These are phyloP conservation scores for Cadophora sp. DNA, from an alignment of 2,329 filamentous ascomycete species.

Conservation along the genomic window DNA sequence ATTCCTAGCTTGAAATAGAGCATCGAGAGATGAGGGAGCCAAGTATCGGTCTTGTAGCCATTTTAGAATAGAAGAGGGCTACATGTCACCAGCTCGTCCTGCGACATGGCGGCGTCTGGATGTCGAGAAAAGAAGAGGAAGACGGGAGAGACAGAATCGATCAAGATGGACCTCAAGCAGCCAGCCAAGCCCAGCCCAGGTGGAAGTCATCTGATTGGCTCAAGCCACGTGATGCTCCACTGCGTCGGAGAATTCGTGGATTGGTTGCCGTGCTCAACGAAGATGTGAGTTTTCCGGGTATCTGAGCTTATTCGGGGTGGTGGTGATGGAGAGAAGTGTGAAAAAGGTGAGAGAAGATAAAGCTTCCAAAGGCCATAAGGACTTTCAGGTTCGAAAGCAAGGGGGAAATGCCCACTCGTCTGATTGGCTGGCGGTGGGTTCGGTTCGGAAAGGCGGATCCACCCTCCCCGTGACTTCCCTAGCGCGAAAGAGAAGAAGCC, in stretches of 20 bases:
- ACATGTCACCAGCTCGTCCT: conserved; percentile 3
- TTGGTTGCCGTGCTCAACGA: not conserved
- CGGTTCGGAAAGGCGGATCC: conserved; percentile 1
- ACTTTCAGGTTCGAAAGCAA: not conserved
- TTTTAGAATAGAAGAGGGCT: conserved; percentile 8
- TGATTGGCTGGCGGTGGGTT: conserved; percentile 7
- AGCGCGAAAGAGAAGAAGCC: conserved; percentile 18
- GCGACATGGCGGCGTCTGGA: not conserved
- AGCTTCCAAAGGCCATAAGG: not conserved
- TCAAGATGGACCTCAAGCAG: not conserved
- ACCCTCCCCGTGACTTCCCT: conserved; percentile 26
- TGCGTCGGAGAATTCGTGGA: not conserved
- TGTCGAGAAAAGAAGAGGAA: not conserved
- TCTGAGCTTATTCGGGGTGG: too few species aligned
- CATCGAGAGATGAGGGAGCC: conserved; percentile 4
- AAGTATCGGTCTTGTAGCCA: not conserved
- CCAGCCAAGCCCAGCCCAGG: not conserved
- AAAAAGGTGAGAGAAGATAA: not conserved
- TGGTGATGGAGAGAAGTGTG: not conserved
- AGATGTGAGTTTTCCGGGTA: not conserved
- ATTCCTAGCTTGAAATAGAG: not conserved
- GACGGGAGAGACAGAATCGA: not conserved
- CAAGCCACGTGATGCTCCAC: conserved; percentile 8
- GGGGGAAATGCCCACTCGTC: not conserved
- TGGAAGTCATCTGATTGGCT: not conserved